phyloP scores from a whole-genome alignment of 768 basidiomycete genomes.

The Flagelloscypha sp. region DNA sequence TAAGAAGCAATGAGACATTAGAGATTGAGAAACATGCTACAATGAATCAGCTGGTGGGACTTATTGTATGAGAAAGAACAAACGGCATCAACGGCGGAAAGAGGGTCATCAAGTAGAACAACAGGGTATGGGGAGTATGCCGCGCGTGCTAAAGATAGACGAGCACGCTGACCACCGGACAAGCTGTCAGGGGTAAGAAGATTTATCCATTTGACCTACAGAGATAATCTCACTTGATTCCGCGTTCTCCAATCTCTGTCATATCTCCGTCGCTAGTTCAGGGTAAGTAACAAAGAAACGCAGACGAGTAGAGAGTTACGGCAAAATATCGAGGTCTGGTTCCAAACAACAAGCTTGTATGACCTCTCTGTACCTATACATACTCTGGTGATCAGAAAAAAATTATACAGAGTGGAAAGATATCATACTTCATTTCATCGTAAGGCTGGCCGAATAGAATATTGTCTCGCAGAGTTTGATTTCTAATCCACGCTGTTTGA shows the following conservation, averaged over 20 bases:
- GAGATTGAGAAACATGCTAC: conserved; percentile 63
- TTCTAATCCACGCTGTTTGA: conserved; percentile 61
- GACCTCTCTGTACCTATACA: conserved; percentile 43
- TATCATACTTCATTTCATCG: conserved; percentile 44
- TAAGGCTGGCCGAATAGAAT: conserved; percentile 64
- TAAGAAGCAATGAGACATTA: conserved; percentile 59
- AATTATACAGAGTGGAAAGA: background rate
- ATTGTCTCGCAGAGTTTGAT: conserved; percentile 66
- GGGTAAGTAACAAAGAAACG: too few relatives aligned
- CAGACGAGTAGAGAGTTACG: too few relatives aligned
- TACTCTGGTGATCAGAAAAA: background rate
- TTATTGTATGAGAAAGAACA: too few relatives aligned
- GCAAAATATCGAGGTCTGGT: conserved; percentile 64
- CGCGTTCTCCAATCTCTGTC: conserved; percentile 73
- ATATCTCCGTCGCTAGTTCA: conserved; percentile 55
- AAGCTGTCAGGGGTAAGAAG: background rate
- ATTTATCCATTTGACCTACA: too few relatives aligned
- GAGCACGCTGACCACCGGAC: too few relatives aligned
- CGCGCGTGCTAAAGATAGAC: conserved; percentile 70
- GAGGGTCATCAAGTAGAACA: conserved; percentile 74
- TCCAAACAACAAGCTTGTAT: conserved; percentile 60
- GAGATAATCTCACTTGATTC: too few relatives aligned
- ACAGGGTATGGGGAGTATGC: conserved; percentile 69
- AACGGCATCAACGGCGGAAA: conserved; percentile 73
- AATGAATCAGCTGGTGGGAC: too few relatives aligned